Base-by-base conservation (phyloP, 2,329 filamentous ascomycete species). In the Cercospora canescens region DNA sequence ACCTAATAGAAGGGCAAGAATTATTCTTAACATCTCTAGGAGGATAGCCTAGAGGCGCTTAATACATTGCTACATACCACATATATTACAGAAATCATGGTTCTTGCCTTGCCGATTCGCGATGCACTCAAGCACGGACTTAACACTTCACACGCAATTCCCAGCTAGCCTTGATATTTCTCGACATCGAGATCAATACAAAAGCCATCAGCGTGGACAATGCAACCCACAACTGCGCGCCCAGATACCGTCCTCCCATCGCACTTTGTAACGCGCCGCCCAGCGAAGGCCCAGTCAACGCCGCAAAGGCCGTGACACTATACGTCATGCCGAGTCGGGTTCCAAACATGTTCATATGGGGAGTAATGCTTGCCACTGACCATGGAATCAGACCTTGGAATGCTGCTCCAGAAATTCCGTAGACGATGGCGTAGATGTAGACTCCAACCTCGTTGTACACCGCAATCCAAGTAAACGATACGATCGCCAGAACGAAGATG, bases 381-480 rank as follows among this genome's bases (percentile, higher is more conserved):
- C 78, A 77, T 0, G 81, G 81, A 48, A 84, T 80, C 5, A 84
- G 72, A 8, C 80, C 79, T 64, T 84, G 82, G 28, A 82, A 80
- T 0, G 78, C 79, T 0, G 79, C 81, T n/a, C n/a, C n/a, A n/a
- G n/a, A n/a, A n/a, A n/a, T n/a, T n/a, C n/a, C n/a, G 1, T 75
- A 76, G n/a, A 79, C 76, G 45, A 84, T 73, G 0, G 82, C 83
- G 63, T 83, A 83, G 37, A 82, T 76, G 67, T 82, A 83, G 0
- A 85, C 68, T 0, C 79, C 78, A 7, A 70, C 67, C 8, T 71
- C 61, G 12, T 68, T 76, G 14, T 72, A 58, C 1, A 90, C 85
- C 0, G 81, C 83, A 3, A 83, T 80, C 88, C 88, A 91, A 65
- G 80, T 81, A 73, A 83, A 88, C 9, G 86, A 73, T n/a, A 86